A percentile compares a stretch with the other conserved stretches of the same genome.
Conservation (phyloP, 1,284 basidiomycete genomes). For the Abortiporus biennis region DNA sequence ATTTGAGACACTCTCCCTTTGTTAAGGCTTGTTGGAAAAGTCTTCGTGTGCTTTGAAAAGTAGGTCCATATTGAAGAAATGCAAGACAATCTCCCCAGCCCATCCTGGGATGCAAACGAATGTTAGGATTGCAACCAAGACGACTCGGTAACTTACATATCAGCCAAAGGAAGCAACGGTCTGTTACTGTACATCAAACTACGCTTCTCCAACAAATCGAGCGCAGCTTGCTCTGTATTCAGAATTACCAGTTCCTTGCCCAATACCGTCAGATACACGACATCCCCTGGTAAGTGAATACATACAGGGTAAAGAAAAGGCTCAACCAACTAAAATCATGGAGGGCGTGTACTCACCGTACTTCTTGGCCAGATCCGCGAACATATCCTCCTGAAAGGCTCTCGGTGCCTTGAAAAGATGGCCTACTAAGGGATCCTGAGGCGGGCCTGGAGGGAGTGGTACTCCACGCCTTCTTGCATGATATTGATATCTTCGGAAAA, state of each 20-base stretch:
- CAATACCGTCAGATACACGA: not conserved
- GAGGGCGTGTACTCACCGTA: no score
- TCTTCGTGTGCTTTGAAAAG: not conserved
- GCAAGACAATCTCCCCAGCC: not conserved
- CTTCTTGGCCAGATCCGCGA: no score
- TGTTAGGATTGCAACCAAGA: not conserved
- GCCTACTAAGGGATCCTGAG: not conserved
- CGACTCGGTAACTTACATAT: not conserved
- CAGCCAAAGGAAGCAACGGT: not conserved
- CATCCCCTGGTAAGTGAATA: no score
- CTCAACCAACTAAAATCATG: no score
- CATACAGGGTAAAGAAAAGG: no score
- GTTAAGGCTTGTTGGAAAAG: not conserved
- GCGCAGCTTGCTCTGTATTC: slow-evolving; percentile 3
- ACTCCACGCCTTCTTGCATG: no score
- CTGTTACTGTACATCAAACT: slow-evolving; percentile 6
- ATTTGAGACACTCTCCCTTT: not conserved
- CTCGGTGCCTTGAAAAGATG: no score
- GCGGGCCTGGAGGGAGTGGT: slow-evolving; percentile 1
- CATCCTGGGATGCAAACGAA: not conserved
- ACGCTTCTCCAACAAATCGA: slow-evolving; percentile 10
- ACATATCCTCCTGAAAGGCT: no score
- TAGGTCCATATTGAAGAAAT: not conserved
- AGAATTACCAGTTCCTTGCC: not conserved
- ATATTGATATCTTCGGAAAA: no score